A percentile compares a stretch with the other conserved stretches of the same genome.
These are phyloP conservation scores for Ganoderma boninense DNA, from an alignment of 1,284 basidiomycete genomes.

Conservation along the genomic window DNA sequence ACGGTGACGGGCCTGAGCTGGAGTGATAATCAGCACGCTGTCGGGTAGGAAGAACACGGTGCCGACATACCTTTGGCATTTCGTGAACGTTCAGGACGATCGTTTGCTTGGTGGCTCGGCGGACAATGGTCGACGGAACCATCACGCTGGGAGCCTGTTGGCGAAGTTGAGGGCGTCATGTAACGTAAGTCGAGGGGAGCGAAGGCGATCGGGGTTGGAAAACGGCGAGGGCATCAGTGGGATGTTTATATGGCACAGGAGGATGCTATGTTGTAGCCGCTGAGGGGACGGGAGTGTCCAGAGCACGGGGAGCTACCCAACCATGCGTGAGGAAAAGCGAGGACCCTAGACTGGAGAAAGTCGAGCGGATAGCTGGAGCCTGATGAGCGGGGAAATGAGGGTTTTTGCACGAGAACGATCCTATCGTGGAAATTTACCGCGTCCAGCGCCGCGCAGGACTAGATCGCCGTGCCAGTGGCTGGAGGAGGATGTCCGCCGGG, in stretches of 20 bases:
- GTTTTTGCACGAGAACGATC: conserved; percentile 12
- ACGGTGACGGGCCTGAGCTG: conserved; percentile 89
- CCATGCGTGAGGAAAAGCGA: conserved; percentile 7
- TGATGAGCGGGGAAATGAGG: conserved; percentile 17
- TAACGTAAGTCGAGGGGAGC: conserved; percentile 42
- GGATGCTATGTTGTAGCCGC: conserved; percentile 34
- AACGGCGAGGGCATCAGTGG: conserved; percentile 35
- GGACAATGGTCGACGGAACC: conserved; percentile 32
- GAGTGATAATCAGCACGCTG: conserved; percentile 10
- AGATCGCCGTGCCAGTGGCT: conserved; percentile 19
- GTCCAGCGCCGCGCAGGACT: conserved; percentile 25
- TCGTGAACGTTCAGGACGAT: conserved; percentile 72
- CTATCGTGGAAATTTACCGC: conserved; percentile 18
- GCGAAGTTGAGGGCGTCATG: conserved; percentile 44
- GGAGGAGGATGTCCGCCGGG: conserved; percentile 23
- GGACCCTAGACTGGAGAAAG: conserved; percentile 14
- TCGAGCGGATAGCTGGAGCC: conserved; percentile 5
- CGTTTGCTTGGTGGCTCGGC: conserved; percentile 27
- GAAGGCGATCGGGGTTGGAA: conserved; percentile 43
- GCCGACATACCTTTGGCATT: conserved; percentile 41
- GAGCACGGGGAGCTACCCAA: conserved; percentile 5
- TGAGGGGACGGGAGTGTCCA: conserved; percentile 11
- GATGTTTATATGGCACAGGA: conserved; percentile 39
- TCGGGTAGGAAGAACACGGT: background rate
- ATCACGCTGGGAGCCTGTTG: conserved; percentile 31